Evolutionary conservation across 2,329 filamentous ascomycete genomes (phyloP).

Genomic region (Pleoardoris graminearum): DNA sequence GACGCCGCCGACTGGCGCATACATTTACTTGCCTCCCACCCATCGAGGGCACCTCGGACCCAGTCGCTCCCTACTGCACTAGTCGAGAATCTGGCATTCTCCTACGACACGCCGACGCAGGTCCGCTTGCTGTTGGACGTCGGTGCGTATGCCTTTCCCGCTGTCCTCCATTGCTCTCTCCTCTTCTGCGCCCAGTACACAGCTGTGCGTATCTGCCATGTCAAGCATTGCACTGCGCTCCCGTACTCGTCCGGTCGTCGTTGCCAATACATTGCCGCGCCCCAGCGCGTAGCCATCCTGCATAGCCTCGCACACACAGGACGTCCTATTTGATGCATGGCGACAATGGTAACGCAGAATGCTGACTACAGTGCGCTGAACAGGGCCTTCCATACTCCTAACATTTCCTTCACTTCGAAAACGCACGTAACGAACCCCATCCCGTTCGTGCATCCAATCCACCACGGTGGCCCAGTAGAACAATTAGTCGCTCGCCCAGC

Average conservation of each 20-base stretch:
- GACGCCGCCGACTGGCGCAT: constrained; percentile 5
- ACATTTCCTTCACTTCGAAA: constrained; percentile 40
- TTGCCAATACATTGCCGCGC: constrained; percentile 14
- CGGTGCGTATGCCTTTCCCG: constrained; percentile 39
- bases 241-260: constrained; percentile 13
- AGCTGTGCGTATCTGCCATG: constrained; percentile 3
- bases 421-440: constrained; percentile 23
- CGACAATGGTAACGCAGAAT: constrained; percentile 19
- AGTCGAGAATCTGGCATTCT: constrained; percentile 50
- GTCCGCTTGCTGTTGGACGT: constrained; percentile 28
- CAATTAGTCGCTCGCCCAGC: constrained; percentile 23
- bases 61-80: constrained; percentile 47
- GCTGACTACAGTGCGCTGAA: constrained; percentile 43
- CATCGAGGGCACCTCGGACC: constrained; percentile 40
- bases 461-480: constrained; percentile 21
- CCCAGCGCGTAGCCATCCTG: constrained; percentile 8
- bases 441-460: constrained; percentile 10
- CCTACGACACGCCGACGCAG: constrained; percentile 37
- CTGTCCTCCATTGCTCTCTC: constrained; percentile 11
- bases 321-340: constrained; percentile 18
- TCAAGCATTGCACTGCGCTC: constrained; percentile 9
- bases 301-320: constrained; percentile 1
- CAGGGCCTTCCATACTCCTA: constrained; percentile 42
- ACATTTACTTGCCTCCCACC: too few species aligned
- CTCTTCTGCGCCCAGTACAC: not conserved